Percentiles rank a stretch among this genome's conserved stretches.
Conservation (phyloP, 1,139 yeast species). For the Yueomyces sp. region DNA sequence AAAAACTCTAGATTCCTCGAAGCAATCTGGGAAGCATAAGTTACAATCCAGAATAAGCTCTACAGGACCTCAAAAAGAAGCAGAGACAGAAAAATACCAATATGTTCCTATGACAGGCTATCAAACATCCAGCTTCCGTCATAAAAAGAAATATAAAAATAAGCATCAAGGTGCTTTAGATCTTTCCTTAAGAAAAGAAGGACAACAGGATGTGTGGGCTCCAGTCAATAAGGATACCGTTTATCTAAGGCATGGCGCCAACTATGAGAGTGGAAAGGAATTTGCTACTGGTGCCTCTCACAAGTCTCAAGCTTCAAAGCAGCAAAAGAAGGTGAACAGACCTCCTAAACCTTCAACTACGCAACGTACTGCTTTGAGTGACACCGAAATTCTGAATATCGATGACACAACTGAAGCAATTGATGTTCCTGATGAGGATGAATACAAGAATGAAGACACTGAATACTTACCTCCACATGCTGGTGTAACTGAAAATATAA, state of each 20-base stretch:
- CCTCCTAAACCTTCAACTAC: neutral
- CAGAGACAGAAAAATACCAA: neutral
- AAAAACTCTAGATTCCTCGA: too few species aligned
- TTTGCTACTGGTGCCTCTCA: too few species aligned
- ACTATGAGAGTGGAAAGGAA: neutral
- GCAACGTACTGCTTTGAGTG: neutral
- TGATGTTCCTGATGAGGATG: neutral
- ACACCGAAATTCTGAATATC: neutral
- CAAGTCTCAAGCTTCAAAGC: neutral
- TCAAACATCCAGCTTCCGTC: neutral
- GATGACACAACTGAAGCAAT: neutral
- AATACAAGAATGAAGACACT: neutral
- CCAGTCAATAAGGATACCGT: neutral
- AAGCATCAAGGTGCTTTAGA: neutral
- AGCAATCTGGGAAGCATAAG: too few species aligned
- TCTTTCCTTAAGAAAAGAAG: neutral
- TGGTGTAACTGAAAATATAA: neutral
- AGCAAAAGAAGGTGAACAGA: neutral
- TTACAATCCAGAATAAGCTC: too few species aligned
- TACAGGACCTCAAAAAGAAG: too few species aligned
- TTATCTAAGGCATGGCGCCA: neutral
- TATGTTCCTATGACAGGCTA: neutral
- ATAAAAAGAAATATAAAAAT: neutral
- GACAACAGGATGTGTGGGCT: neutral
- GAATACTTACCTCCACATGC: neutral